phyloP scores from a whole-genome alignment of 495 filamentous ascomycete species.

The Aspergillus baeticus region DNA sequence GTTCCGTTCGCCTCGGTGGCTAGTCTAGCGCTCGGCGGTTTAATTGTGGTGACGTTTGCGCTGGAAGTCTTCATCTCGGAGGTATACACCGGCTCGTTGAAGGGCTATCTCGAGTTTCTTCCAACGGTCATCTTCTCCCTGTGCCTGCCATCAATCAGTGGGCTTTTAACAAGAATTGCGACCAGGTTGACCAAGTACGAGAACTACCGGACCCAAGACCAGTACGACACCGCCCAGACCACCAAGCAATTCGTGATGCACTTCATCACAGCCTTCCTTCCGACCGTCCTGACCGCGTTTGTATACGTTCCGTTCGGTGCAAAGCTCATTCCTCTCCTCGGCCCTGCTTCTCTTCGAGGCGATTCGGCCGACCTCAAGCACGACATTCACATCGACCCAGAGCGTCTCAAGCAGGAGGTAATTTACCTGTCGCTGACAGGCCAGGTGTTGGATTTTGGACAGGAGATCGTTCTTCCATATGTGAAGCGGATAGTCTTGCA shows the following conservation, averaged over 20 bases:
- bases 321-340: conserved; percentile 77
- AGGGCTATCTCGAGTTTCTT: conserved; percentile 77
- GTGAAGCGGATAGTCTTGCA: conserved; percentile 59
- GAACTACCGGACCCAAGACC: conserved; percentile 84
- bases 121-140: conserved; percentile 81
- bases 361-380: conserved; percentile 13
- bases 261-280: conserved; percentile 92
- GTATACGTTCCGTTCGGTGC: conserved; percentile 93
- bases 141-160: conserved; percentile 70
- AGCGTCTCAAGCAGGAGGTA: conserved; percentile 82
- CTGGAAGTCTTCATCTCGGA: conserved; percentile 94
- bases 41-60: conserved; percentile 81
- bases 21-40: conserved; percentile 64
- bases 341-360: conserved; percentile 60
- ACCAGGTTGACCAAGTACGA: conserved; percentile 77
- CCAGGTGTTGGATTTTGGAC: conserved; percentile 81
- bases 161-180: conserved; percentile 72
- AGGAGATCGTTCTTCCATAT: conserved; percentile 83
- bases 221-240: conserved; percentile 78
- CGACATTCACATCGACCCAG: conserved; percentile 74
- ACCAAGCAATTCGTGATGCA: conserved; percentile 92
- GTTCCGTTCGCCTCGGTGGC: conserved; percentile 83
- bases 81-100: conserved; percentile 84
- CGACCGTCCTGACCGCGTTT: conserved; percentile 89
- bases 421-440: conserved; percentile 94